Base-by-base conservation (phyloP, 345 rosid genomes). In the Raphanus sativus region DNA sequence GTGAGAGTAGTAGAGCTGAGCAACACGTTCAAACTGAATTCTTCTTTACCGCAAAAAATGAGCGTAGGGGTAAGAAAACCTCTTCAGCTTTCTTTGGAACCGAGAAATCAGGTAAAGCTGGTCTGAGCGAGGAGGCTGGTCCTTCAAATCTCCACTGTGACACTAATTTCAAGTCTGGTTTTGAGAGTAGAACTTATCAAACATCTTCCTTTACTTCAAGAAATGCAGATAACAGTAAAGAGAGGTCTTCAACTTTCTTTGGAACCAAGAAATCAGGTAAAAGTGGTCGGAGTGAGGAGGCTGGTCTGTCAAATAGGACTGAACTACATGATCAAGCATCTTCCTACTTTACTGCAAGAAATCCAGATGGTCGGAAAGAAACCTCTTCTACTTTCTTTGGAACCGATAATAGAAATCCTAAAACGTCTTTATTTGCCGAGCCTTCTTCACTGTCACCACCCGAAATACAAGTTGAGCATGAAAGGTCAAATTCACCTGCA, bases 241-340 rank as follows among this genome's bases (percentile, higher is more conserved):
- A 60, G 15, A 75, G 40, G 15, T 62, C 72, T 77, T n/a, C 77
- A 5, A 12, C 34, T 40, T 81, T 61, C 42, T 67, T 24, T 69
- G 78, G 55, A 67, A 48, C 78, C 17, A 58, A 76, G 68, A 40
- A 56, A 38, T 65, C 15, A 64, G 28, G 9, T 64, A 34, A 34
- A 64, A 72, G 83, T 63, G 84, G 75, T 58, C 62, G 58, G 16
- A 76, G 16, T 48, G 73, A 72, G 12, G 73, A 78, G 63, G 69
- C 64, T 26, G 50, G 81, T 73, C 50, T 29, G 33, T 78, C 77
- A 45, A 70, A 65, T 56, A 73, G 60, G 33, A 65, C 78, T 60
- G 78, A 70, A 77, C 74, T 76, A 75, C 30, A 55, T 50, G 28
- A 48, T 3, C 75, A 81, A 73, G 55, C 67, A 48, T 62, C 78